Evolutionary conservation across 768 basidiomycete genomes (phyloP), one percentile per base, ranked within the genome.

Genomic region (Leucocoprinus leucothites): DNA sequence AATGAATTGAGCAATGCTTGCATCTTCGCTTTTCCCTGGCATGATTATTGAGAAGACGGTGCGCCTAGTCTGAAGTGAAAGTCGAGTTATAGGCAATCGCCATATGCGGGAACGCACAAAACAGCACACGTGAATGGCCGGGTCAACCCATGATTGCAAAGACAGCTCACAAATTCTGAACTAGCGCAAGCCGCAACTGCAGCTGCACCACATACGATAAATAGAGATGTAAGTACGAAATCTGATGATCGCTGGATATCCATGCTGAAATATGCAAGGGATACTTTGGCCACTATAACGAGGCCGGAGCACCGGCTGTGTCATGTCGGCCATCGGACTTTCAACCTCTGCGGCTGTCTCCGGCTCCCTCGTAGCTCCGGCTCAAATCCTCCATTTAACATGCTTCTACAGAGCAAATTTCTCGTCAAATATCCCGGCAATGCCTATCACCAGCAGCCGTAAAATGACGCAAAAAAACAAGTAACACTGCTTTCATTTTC

Each of bases 1-100:
- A 60, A 81, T 81, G 67, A 90, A 89, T 59, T 86, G 83, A 0
- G 71, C 71, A 52, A 84, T 70, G 45, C 72, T 71, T 50, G 74
- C 73, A 57, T 86, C 84, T 58, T 71, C 71, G 57, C 73, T 75
- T 65, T 70, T 75, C 62, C 77, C 76, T 34, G 65, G 63, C 72
- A 75, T 74, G 24, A 53, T 43, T 26, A 45, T 16, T 34, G 42
- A 53, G 24, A 46, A 25, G 43, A 53, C 8, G 21, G 19, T 22
- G 16, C 46, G 36, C 25, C 41, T 35, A 18, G 38, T 34, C 54
- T 48, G 48, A 18, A 49, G 54, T 42, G 47, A 28, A 38, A 48
- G 47, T 48, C 45, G 28, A 44, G 48, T 31, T 42, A 49, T 44
- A 28, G 40, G 26, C n/a, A 28, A 49, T 41, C 24, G 28, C 46